Conservation (phyloP, 306 rosid species). For the Castanopsis chinensis region DNA sequence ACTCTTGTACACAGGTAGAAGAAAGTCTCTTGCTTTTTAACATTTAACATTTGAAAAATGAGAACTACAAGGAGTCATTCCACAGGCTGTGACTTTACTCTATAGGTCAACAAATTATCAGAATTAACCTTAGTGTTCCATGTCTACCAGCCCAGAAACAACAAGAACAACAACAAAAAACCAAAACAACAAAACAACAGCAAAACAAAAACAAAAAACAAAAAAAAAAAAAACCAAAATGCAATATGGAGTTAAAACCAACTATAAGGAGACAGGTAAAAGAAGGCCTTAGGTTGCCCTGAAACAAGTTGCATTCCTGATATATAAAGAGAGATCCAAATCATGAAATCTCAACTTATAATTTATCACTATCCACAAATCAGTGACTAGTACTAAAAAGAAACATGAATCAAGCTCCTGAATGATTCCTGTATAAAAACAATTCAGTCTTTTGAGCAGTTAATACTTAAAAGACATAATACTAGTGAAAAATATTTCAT, state of each 20-base stretch:
- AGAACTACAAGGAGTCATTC: too few species aligned
- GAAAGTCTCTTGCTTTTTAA: background rate
- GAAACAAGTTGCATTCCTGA: slow-evolving; percentile 1
- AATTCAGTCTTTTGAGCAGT: background rate
- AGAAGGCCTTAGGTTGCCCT: background rate
- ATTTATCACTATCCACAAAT: slow-evolving; percentile 5
- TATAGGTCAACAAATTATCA: background rate
- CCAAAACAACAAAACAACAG: background rate
- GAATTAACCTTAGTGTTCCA: background rate
- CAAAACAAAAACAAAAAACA: background rate
- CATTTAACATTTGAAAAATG: background rate
- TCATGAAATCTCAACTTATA: background rate
- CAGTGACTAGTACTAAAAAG: slow-evolving; percentile 3
- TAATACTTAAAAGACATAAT: background rate
- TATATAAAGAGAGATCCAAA: background rate
- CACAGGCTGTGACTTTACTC: background rate
- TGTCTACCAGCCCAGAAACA: background rate
- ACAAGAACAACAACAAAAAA: background rate
- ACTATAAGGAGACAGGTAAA: slow-evolving; percentile 10
- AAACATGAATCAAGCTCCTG: slow-evolving; percentile 8
- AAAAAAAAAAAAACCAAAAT: background rate
- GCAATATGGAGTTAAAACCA: background rate
- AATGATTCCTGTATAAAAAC: slow-evolving; percentile 2
- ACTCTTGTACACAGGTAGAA: too few species aligned
- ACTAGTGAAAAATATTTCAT: slow-evolving; percentile 12